These are phyloP conservation scores for Botrytis cinerea DNA, from an alignment of 2,329 filamentous ascomycete species.

Conservation along the genomic window DNA sequence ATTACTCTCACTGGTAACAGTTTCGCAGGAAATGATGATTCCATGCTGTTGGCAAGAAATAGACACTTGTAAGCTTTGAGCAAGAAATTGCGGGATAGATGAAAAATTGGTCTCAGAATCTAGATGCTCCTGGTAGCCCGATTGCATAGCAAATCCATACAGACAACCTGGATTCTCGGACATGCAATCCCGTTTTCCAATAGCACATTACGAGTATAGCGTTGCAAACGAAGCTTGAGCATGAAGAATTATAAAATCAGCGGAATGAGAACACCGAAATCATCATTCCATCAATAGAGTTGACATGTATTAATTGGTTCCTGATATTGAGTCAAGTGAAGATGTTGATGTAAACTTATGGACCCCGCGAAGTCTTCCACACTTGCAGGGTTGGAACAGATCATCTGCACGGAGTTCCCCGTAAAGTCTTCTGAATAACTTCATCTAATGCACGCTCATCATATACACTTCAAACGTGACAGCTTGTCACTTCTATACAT, in stretches of 20 bases:
- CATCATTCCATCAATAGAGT: accelerated
- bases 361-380: neutral
- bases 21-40: neutral
- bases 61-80: neutral
- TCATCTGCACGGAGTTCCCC: neutral
- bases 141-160: neutral
- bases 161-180: neutral
- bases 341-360: neutral
- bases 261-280: neutral
- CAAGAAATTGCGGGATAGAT: neutral
- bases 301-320: neutral
- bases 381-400: neutral
- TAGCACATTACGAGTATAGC: neutral
- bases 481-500: neutral
- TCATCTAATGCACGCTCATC: neutral
- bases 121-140: neutral
- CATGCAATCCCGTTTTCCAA: neutral
- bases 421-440: neutral
- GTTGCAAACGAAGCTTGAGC: neutral
- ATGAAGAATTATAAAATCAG: neutral
- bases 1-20: neutral
- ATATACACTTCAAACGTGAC: neutral
- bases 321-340: neutral
- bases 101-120: neutral
- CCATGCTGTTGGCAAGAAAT: neutral